Base-by-base conservation (phyloP, 768 basidiomycete genomes). In the Boletus subparvulus region DNA sequence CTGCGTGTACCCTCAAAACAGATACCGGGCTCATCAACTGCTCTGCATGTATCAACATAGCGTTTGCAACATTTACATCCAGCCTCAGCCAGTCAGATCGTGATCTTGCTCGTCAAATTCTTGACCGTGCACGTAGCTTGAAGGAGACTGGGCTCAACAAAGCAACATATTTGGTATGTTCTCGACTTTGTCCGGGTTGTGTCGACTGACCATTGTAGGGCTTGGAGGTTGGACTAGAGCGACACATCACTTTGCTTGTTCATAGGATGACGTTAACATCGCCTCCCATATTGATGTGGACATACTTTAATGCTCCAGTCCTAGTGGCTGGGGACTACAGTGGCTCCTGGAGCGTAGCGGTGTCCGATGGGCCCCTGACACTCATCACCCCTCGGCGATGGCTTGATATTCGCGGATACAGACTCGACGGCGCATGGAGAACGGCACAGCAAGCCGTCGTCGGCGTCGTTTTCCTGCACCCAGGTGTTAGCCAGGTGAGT, bases 401-500 rank as follows among this genome's bases (percentile, higher is more conserved):
- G 91, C 71, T 90, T 40, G 87, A 90, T 66, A 80, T 90, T 52
- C 74, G 75, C n/a, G 91, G 91, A 4, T 62, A 63, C 16, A 83
- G 76, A 62, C 73, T 91, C 36, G 67, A 72, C 10, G 83, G 85
- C 54, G 78, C 81, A 37, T 93, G 91, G 91, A 79, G 83, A 52
- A 81, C 87, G n/a, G 90, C 84, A 9, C 65, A 87, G 45, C 78
- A 82, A 61, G 86, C 89, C 7, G 83, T 91, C 42, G 78, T 86
- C 52, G 83, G 88, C 9, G 70, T 84, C 26, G 67, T 92, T 39
- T 70, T 88, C 40, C 83, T 88, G 58, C 80, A 85, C 58, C 90
- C 91, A 24, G 90, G 90, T 3, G 82, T 91, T 50, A 78, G 83
- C 33, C 84, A 90, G 79, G 90, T 88, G 63, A 60, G 81, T 68